Evolutionary conservation across 2,329 filamentous ascomycete species (phyloP).

Genomic region (Penicillium occitanis): DNA sequence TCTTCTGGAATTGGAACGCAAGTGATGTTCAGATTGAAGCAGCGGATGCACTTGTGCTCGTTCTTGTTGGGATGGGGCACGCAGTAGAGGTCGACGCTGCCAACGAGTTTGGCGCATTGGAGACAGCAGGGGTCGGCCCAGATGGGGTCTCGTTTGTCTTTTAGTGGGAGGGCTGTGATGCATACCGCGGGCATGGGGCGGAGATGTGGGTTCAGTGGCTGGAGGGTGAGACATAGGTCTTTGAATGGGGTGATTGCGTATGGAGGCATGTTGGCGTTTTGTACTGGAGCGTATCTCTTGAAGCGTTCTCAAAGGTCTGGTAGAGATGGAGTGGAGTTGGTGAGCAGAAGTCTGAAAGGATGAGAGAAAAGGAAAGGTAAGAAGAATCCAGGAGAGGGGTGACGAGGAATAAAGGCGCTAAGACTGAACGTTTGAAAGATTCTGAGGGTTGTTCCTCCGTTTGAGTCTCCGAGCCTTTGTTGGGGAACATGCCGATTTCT

Average conservation of each 20-base stretch:
- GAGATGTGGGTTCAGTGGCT: neutral
- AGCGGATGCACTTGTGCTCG: neutral
- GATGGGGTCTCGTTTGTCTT: neutral
- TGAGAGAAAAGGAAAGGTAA: neutral
- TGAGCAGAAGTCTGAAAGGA: neutral
- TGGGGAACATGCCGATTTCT: neutral
- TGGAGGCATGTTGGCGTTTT: neutral
- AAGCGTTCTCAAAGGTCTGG: neutral
- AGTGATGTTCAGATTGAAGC: constrained; percentile 1
- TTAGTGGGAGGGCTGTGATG: neutral
- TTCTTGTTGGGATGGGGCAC: neutral
- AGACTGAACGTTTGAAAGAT: neutral
- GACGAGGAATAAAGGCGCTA: neutral
- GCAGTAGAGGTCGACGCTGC: neutral
- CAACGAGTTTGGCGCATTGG: constrained; percentile 1
- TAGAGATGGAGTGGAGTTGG: neutral
- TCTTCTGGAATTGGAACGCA: neutral
- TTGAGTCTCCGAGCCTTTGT: neutral
- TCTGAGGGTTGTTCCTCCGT: neutral
- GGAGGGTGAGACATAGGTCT: neutral
- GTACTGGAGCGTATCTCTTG: neutral
- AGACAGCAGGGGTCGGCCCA: neutral
- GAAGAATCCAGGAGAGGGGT: neutral
- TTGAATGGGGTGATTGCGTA: constrained; percentile 3
- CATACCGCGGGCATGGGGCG: neutral